phyloP scores from a whole-genome alignment of 176 grass and related monocot genomes.

The Oryza officinalis region DNA sequence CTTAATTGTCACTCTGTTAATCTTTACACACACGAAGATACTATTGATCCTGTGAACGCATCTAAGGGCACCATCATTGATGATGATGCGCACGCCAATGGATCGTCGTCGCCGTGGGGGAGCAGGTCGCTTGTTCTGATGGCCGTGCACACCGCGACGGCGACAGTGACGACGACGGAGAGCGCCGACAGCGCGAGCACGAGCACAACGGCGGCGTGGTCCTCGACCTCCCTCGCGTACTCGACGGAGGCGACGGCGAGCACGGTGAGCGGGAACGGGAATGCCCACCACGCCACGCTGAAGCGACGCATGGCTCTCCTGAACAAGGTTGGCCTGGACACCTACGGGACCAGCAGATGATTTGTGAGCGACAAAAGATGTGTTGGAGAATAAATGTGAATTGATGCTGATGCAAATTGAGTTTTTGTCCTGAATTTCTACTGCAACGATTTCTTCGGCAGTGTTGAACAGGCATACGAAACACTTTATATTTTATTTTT shows the following conservation, averaged over 20 bases:
- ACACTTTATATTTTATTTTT: too few species aligned
- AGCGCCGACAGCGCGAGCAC: constrained; percentile 65
- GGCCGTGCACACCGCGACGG: constrained; percentile 66
- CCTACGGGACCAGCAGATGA: constrained; percentile 30
- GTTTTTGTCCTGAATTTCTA: neutral
- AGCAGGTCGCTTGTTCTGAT: constrained; percentile 58
- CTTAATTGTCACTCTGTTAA: neutral
- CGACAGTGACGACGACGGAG: constrained; percentile 67
- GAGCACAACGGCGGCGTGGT: constrained; percentile 40
- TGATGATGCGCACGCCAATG: neutral
- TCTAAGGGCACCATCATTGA: neutral
- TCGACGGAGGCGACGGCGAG: constrained; percentile 61
- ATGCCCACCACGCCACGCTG: constrained; percentile 92
- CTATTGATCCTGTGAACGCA: neutral
- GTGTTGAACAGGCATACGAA: too few species aligned
- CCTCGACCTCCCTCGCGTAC: constrained; percentile 59
- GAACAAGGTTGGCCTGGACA: constrained; percentile 68
- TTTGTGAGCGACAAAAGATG: neutral
- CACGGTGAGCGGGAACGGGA: constrained; percentile 73
- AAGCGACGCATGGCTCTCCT: constrained; percentile 73
- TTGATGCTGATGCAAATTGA: neutral
- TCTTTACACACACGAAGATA: neutral
- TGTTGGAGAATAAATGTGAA: too few species aligned
- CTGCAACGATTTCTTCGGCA: neutral
- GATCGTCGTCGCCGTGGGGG: constrained; percentile 51